phyloP scores from a whole-genome alignment of 2,329 filamentous ascomycete genomes.

The Chaetomiaceae sp. region DNA sequence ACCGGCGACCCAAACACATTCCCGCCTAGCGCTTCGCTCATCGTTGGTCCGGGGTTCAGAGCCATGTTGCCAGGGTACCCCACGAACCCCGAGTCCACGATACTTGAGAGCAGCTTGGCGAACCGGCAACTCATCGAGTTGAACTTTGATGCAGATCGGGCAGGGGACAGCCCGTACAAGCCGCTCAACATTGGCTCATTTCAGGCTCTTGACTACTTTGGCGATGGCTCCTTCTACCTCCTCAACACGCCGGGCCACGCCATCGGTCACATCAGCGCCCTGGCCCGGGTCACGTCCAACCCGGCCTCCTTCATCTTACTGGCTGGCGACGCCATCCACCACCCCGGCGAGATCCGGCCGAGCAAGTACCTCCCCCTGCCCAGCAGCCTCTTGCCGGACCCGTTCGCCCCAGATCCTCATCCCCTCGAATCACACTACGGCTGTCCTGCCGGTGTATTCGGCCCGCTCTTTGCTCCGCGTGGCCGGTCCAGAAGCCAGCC shows the following conservation, averaged over 20 bases:
- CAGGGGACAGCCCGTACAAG: not conserved
- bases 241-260: constrained; percentile 26
- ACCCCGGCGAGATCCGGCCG: constrained; percentile 33
- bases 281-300: constrained; percentile 33
- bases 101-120: constrained; percentile 29
- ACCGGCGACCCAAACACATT: constrained; percentile 42
- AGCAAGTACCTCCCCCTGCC: constrained; percentile 32
- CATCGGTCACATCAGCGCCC: constrained; percentile 28
- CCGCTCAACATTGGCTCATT: constrained; percentile 19
- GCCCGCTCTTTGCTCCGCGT: constrained; percentile 31
- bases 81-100: constrained; percentile 22
- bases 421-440: constrained; percentile 4
- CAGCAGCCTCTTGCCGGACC: constrained; percentile 32
- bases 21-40: constrained; percentile 34
- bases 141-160: constrained; percentile 11
- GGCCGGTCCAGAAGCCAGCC: constrained; percentile 22
- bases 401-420: constrained; percentile 27
- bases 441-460: constrained; percentile 38
- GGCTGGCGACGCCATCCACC: constrained; percentile 39
- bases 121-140: constrained; percentile 21
- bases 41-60: constrained; percentile 44
- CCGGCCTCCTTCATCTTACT: constrained; percentile 36
- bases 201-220: constrained; percentile 25
- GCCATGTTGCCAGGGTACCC: constrained; percentile 40
- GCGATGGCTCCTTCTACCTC: constrained; percentile 27